Evolutionary conservation across 768 basidiomycete species (phyloP).

Genomic region (Auriscalpium microsporum): DNA sequence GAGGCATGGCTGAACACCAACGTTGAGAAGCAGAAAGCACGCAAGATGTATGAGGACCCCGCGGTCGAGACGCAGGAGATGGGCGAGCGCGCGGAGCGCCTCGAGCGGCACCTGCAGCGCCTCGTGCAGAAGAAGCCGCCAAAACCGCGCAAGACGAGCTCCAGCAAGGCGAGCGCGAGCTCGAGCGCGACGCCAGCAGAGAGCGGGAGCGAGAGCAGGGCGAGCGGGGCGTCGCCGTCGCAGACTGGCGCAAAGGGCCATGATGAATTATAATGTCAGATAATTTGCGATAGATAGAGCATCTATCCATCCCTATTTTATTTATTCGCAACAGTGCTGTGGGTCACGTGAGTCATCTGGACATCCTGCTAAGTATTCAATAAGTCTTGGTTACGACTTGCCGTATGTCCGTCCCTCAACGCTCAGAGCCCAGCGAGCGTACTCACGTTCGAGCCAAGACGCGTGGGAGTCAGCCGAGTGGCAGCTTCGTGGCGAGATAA

Average conservation of each 20-base stretch:
- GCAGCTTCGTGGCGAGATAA: too few species aligned
- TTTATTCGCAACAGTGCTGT: too few species aligned
- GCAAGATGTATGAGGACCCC: conserved; percentile 74
- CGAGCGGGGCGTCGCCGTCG: not conserved
- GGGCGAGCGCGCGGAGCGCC: conserved; percentile 62
- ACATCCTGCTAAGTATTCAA: too few species aligned
- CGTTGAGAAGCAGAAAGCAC: conserved; percentile 65
- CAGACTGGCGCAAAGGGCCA: conserved; percentile 3
- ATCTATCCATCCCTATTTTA: too few species aligned
- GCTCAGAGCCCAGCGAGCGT: too few species aligned
- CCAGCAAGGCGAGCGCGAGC: not conserved
- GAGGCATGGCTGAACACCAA: conserved; percentile 77
- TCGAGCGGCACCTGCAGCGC: conserved; percentile 69
- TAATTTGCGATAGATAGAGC: too few species aligned
- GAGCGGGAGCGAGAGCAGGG: conserved; percentile 9
- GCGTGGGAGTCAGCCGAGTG: too few species aligned
- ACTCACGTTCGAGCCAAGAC: too few species aligned
- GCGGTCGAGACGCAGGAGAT: conserved; percentile 76
- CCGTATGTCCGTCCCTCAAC: too few species aligned
- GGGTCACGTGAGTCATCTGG: too few species aligned
- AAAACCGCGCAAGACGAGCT: conserved; percentile 46
- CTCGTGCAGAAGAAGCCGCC: conserved; percentile 62
- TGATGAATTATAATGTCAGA: conserved; percentile 17
- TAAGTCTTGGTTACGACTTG: too few species aligned
- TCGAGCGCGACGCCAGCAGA: conserved; percentile 16